phyloP scores from a whole-genome alignment of 1,284 basidiomycete genomes.

The Mycena citricolor region DNA sequence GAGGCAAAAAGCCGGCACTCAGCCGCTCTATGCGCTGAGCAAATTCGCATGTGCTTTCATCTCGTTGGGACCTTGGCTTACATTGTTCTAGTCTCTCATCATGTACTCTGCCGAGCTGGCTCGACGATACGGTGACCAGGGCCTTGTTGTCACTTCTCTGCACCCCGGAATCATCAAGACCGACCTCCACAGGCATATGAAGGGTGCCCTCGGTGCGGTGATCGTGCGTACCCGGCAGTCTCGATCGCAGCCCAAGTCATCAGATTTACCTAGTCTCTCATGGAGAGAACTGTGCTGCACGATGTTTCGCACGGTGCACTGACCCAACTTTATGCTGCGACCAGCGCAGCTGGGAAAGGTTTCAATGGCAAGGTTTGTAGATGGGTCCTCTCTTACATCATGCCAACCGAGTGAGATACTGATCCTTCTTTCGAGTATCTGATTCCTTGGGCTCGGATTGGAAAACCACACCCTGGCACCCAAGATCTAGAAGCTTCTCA shows the following conservation, averaged over 20 bases:
- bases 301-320: slow-evolving; percentile 24
- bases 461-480: slow-evolving; percentile 14
- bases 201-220: slow-evolving; percentile 14
- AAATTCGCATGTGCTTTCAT: slow-evolving; percentile 39
- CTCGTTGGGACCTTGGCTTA: neutral
- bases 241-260: neutral
- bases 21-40: slow-evolving; percentile 44
- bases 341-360: slow-evolving; percentile 17
- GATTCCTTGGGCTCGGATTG: slow-evolving; percentile 21
- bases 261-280: slow-evolving; percentile 7
- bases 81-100: slow-evolving; percentile 23
- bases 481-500: slow-evolving; percentile 15
- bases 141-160: slow-evolving; percentile 15
- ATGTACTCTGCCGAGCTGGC: slow-evolving; percentile 18
- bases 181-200: slow-evolving; percentile 20
- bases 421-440: slow-evolving; percentile 18
- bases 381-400: neutral
- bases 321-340: slow-evolving; percentile 24
- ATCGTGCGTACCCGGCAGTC: slow-evolving; percentile 8
- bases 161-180: slow-evolving; percentile 22
- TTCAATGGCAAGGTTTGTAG: slow-evolving; percentile 21
- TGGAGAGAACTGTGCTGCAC: slow-evolving; percentile 18
- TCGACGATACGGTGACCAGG: slow-evolving; percentile 20
- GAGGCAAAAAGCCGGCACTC: slow-evolving; percentile 29
- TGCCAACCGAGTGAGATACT: too few species aligned